Percentiles rank a stretch among this genome's conserved stretches.
Conservation (phyloP, 176 grass and related monocot genomes). For the Phoenix dactylifera region DNA sequence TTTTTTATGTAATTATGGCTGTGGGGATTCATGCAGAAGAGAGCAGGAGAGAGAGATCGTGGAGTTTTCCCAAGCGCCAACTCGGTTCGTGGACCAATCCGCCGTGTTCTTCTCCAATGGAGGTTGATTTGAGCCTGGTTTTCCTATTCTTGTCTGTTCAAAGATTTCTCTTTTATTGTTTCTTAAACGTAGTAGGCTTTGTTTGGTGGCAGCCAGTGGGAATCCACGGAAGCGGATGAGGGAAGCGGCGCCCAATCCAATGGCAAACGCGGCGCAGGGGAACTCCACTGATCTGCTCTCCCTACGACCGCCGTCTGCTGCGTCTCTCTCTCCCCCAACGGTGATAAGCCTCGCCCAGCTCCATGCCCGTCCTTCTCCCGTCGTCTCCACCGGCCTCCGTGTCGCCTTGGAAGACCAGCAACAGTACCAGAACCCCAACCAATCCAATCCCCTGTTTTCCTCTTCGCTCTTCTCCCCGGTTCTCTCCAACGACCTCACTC, state of each 20-base stretch:
- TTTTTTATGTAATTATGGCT: neutral
- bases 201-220: too few relatives aligned
- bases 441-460: slow-evolving; percentile 21
- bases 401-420: slow-evolving; percentile 71
- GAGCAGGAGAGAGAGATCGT: slow-evolving; percentile 35
- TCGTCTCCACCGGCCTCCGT: slow-evolving; percentile 76
- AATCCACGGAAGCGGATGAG: too few relatives aligned
- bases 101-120: too few relatives aligned
- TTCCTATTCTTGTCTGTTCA: too few relatives aligned
- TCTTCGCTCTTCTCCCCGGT: slow-evolving; percentile 17
- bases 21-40: slow-evolving; percentile 31
- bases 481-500: slow-evolving; percentile 37
- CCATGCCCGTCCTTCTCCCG: slow-evolving; percentile 18
- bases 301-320: slow-evolving; percentile 8
- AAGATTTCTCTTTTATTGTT: too few relatives aligned
- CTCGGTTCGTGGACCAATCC: too few relatives aligned
- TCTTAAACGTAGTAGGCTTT: too few relatives aligned
- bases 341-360: slow-evolving; percentile 33
- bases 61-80: too few relatives aligned
- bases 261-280: too few relatives aligned
- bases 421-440: slow-evolving; percentile 25
- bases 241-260: too few relatives aligned
- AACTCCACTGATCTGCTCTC: slow-evolving; percentile 16
- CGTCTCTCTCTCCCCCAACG: neutral
- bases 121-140: neutral